Base-by-base conservation (phyloP, 2,329 filamentous ascomycete species). In the Orbilia brochopaga region DNA sequence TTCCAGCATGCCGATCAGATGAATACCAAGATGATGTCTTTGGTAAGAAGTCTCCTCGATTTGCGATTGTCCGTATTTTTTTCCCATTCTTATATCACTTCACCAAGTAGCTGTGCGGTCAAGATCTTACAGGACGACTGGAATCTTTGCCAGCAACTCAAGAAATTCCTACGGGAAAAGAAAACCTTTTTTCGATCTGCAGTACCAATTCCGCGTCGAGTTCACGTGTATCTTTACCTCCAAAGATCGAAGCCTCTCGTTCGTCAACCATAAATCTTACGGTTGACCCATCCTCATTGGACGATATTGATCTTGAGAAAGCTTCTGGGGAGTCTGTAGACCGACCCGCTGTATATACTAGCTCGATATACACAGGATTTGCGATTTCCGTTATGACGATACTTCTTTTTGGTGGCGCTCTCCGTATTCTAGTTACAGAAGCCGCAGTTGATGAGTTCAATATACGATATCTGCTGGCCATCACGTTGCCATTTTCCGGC, bases 21-120 rank as follows among this genome's bases (percentile, higher is more conserved):
- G 13, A 62, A 62, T 17, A 54, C 35, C 2, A 62, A 54, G 30
- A 53, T 62, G 50, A 62, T 62, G 59, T 62, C 59, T 15, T 27
- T 54, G 59, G 59, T 62, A 54, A 53, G 50, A n/a, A 15, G 5
- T 3, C 37, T 15, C 13, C 15, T 19, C 15, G 17, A 44, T 44
- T n/a, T n/a, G n/a, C 40, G 40, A n/a, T 52, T 5, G 19, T n/a
- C 10, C 19, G 6, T 52, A 11, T 6, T 23, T 11, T 7, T 21
- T 52, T 24, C 21, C 10, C 5, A 10, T 23, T 6, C 4, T 8
- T 6, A 30, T 10, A 8, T 3, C 19, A n/a, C 6, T 52, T 50
- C 53, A 30, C 58, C 21, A 23, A 46, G 1, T 21, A 62, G 59
- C 37, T 62, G 7, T 62, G 44, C 46, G 59, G 50, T 7, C 30